A percentile compares a stretch with the other conserved stretches of the same genome.
These are phyloP conservation scores for Triticum timopheevii DNA, from an alignment of 176 grass and related monocot species.

Conservation along the genomic window DNA sequence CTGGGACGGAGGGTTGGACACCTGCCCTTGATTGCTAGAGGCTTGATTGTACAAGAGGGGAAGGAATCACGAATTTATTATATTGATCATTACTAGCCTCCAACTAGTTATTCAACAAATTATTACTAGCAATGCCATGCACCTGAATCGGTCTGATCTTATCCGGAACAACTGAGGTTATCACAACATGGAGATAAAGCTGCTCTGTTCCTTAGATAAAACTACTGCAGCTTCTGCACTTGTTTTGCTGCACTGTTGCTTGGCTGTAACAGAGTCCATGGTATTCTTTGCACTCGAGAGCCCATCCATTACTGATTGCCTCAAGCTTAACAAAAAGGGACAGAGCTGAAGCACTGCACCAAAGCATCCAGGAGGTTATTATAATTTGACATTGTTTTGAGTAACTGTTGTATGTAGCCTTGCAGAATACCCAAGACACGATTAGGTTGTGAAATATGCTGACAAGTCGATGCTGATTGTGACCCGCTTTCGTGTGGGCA, in stretches of 20 bases:
- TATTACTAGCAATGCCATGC: background rate
- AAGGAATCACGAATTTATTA: background rate
- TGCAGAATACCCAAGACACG: constrained; percentile 14
- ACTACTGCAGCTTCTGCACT: background rate
- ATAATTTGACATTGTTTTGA: background rate
- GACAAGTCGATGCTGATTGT: constrained; percentile 72
- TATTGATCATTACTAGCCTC: no score
- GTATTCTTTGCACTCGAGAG: constrained; percentile 49
- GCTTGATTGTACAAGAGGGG: background rate
- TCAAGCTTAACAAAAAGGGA: constrained; percentile 69
- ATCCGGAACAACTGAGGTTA: background rate
- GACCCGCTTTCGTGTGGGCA: constrained; percentile 58
- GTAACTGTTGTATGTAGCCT: background rate
- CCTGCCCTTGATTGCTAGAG: background rate
- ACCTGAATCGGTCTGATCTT: background rate
- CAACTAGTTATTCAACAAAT: no score
- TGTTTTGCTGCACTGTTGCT: background rate
- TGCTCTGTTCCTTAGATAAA: background rate
- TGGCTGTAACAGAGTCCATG: background rate
- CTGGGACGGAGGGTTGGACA: background rate
- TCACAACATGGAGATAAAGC: background rate
- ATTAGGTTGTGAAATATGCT: constrained; percentile 73
- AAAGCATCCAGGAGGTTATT: constrained; percentile 70
- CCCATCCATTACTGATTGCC: constrained; percentile 69
- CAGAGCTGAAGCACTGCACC: constrained; percentile 52